Conservation (phyloP, 805 yeast species). For the Wickerhamomyces chaumierensis region DNA sequence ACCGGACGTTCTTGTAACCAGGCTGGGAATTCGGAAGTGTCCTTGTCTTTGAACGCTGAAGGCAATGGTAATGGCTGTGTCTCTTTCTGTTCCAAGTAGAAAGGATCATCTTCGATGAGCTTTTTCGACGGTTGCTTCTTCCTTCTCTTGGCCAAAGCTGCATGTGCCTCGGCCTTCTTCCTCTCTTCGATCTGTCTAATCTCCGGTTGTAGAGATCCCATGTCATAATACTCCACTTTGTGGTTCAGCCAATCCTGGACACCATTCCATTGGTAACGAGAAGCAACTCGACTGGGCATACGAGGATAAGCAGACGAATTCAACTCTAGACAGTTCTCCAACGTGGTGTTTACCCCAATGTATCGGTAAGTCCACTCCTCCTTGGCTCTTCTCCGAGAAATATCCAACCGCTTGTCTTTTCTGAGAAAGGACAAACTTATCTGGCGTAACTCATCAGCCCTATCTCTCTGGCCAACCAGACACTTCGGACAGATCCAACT, state of each 20-base stretch:
- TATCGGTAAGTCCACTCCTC: constrained; percentile 80
- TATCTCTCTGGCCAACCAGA: neutral
- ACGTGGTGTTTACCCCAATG: constrained; percentile 59
- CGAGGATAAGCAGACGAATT: constrained; percentile 75
- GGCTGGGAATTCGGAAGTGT: constrained; percentile 42
- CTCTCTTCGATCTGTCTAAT: constrained; percentile 10
- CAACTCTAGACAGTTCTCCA: constrained; percentile 68
- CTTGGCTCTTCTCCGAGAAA: constrained; percentile 34
- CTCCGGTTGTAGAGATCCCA: constrained; percentile 10
- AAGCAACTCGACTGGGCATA: constrained; percentile 67
- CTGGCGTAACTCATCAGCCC: constrained; percentile 39
- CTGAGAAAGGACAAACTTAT: constrained; percentile 28
- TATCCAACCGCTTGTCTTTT: constrained; percentile 23
- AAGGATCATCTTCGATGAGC: neutral
- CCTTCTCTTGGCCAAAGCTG: constrained; percentile 5
- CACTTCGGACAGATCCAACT: too few species aligned
- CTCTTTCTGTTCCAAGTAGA: neutral
- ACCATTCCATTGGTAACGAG: constrained; percentile 62
- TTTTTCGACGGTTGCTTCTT: constrained; percentile 12
- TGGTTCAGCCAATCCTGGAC: constrained; percentile 54
- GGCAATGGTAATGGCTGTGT: constrained; percentile 30
- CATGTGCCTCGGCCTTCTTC: constrained; percentile 8
- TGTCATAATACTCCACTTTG: constrained; percentile 57
- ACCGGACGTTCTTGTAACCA: constrained; percentile 75
- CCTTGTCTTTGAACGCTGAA: constrained; percentile 27